Evolutionary conservation across 164 flowering plant species (phyloP).

Genomic region (Magnolia officinalis): DNA sequence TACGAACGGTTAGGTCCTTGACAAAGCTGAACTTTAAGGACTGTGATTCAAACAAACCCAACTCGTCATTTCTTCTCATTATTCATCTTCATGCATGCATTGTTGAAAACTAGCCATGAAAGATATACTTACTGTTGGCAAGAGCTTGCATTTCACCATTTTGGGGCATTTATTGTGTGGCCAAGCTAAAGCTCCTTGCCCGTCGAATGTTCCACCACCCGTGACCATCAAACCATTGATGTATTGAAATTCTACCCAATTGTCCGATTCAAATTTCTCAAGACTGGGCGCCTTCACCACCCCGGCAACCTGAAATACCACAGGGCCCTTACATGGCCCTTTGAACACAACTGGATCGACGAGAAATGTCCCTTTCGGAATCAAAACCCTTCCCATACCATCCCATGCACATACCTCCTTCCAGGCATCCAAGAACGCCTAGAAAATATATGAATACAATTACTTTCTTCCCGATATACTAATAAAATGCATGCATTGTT

Average conservation of each 20-base stretch:
- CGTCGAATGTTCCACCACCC: constrained; percentile 32
- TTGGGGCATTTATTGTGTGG: constrained; percentile 18
- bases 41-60: constrained; percentile 8
- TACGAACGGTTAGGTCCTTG: constrained; percentile 9
- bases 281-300: constrained; percentile 5
- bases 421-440: constrained; percentile 13
- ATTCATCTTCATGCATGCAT: too few relatives aligned
- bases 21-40: constrained; percentile 22
- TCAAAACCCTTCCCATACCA: background rate
- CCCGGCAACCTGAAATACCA: background rate
- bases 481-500: background rate
- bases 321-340: constrained; percentile 8
- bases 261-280: background rate
- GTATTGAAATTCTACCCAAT: constrained; percentile 26
- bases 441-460: background rate
- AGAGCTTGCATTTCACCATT: constrained; percentile 17
- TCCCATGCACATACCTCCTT: constrained; percentile 9
- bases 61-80: too few relatives aligned
- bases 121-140: constrained; percentile 22
- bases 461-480: constrained; percentile 11
- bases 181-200: constrained; percentile 35
- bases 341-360: background rate
- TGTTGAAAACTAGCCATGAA: background rate
- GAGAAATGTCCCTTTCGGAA: background rate
- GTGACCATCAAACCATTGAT: constrained; percentile 10